Evolutionary conservation across 345 rosid genomes (phyloP).

Genomic region (Eucalyptus victrix): DNA sequence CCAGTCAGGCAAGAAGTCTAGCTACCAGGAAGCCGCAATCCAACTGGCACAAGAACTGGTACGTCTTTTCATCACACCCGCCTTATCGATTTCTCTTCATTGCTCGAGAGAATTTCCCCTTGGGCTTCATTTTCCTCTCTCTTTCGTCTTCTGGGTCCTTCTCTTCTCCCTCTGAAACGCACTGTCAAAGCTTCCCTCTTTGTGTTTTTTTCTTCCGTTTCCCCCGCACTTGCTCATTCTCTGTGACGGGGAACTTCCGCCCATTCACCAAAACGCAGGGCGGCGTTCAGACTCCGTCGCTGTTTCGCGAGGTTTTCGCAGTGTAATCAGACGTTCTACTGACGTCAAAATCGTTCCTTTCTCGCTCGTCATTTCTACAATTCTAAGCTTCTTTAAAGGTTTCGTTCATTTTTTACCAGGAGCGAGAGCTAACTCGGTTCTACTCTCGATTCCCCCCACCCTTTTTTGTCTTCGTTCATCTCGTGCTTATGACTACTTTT

Average conservation of each 20-base stretch:
- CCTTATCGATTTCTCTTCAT: neutral
- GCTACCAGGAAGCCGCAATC: constrained; percentile 81
- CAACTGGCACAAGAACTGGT: constrained; percentile 79
- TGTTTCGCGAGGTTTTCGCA: neutral
- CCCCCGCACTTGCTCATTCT: neutral
- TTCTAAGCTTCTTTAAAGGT: neutral
- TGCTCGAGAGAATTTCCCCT: neutral
- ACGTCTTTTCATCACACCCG: constrained; percentile 1
- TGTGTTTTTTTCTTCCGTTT: neutral
- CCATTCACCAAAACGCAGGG: neutral
- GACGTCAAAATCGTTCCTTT: neutral
- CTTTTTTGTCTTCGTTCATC: neutral
- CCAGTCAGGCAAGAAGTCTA: constrained; percentile 65
- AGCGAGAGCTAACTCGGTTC: neutral
- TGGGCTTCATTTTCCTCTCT: neutral
- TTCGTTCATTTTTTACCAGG: neutral
- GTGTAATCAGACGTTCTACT: neutral
- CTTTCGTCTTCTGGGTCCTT: neutral
- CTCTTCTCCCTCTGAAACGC: neutral
- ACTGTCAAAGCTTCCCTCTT: neutral
- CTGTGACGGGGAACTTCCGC: neutral
- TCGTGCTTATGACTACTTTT: neutral
- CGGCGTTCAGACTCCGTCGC: neutral
- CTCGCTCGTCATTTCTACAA: neutral
- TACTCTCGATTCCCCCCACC: neutral